A percentile compares a stretch with the other conserved stretches of the same genome.
Conservation (phyloP, 2,329 filamentous ascomycete species). For the Madurella mycetomatis region DNA sequence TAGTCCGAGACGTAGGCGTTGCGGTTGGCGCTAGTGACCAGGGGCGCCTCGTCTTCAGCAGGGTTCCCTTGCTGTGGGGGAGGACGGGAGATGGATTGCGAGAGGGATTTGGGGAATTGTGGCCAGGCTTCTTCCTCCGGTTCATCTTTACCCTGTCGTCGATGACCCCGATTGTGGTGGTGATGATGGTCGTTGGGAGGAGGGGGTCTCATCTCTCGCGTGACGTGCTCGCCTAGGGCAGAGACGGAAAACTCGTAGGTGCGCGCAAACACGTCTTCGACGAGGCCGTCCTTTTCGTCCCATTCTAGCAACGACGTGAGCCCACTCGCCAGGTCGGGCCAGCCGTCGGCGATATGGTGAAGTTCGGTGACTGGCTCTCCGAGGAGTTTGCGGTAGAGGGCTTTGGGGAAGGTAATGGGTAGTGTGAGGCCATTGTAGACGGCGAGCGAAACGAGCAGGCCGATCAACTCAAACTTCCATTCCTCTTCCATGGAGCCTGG, state of each 20-base stretch:
- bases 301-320: slow-evolving; percentile 70
- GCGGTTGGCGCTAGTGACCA: slow-evolving; percentile 80
- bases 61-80: slow-evolving; percentile 36
- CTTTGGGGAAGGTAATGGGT: slow-evolving; percentile 81
- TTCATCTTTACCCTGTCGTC: neutral
- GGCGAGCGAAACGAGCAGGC: slow-evolving; percentile 81
- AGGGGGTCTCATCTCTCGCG: slow-evolving; percentile 48
- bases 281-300: slow-evolving; percentile 67
- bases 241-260: slow-evolving; percentile 80
- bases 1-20: slow-evolving; percentile 79
- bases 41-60: slow-evolving; percentile 49
- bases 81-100: slow-evolving; percentile 14
- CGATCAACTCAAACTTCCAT: slow-evolving; percentile 88
- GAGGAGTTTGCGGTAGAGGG: slow-evolving; percentile 77
- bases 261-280: slow-evolving; percentile 75
- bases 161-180: neutral
- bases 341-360: slow-evolving; percentile 78
- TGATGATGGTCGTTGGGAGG: neutral
- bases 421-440: slow-evolving; percentile 91
- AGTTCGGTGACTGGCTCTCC: slow-evolving; percentile 64
- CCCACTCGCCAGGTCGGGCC: slow-evolving; percentile 75
- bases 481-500: slow-evolving; percentile 75
- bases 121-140: slow-evolving; percentile 21
- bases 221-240: slow-evolving; percentile 53
- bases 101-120: slow-evolving; percentile 21